These are phyloP conservation scores for Lactarius vividus DNA, from an alignment of 768 basidiomycete genomes.

Conservation along the genomic window DNA sequence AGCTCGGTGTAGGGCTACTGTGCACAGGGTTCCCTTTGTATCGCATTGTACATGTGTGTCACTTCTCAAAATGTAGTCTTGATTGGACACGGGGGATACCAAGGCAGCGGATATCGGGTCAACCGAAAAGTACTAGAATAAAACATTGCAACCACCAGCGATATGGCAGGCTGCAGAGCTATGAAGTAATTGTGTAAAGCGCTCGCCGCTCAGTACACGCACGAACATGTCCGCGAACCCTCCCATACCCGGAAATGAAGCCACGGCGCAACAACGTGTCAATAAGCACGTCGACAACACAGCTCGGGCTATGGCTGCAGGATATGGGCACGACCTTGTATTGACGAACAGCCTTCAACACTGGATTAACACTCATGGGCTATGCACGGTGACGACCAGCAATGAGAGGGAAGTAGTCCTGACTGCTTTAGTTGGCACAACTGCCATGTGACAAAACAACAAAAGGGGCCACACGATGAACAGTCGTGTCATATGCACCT, in stretches of 20 bases:
- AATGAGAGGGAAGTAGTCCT: background rate
- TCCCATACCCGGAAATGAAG: background rate
- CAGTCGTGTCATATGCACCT: background rate
- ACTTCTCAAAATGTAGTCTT: background rate
- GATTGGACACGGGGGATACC: background rate
- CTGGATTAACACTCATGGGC: background rate
- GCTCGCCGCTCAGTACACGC: background rate
- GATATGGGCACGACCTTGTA: background rate
- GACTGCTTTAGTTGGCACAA: background rate
- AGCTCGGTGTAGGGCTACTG: no score
- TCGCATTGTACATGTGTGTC: background rate
- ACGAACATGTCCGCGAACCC: background rate
- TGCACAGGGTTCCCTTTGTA: no score
- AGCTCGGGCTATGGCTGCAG: background rate
- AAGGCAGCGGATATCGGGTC: background rate
- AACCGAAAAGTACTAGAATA: background rate
- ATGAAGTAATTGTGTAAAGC: background rate
- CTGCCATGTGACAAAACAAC: background rate
- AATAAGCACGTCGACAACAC: background rate
- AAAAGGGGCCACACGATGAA: background rate
- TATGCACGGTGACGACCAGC: background rate
- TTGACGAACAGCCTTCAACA: background rate
- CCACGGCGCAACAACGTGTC: background rate
- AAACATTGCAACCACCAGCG: background rate
- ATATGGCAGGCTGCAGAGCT: background rate